Evolutionary conservation across 2,329 filamentous ascomycete species (phyloP), one percentile per base, ranked within the genome.

Genomic region (Cercospora sp.): DNA sequence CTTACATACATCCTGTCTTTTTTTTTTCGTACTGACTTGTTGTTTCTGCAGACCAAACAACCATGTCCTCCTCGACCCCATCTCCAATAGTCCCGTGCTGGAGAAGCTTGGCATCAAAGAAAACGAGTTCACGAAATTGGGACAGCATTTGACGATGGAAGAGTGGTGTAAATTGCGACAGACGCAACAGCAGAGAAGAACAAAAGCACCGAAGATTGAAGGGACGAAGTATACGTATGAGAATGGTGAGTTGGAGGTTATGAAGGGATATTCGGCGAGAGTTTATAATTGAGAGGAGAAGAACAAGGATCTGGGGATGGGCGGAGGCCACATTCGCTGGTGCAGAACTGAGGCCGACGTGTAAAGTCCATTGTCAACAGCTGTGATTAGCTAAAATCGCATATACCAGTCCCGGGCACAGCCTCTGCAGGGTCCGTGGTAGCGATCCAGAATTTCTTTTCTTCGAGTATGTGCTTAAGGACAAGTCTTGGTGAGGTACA

Each of bases 81-180:
- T 85, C 55, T 74, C 76, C 28, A 76, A 81, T 65, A 78, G 74
- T 53, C 78, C 78, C 1, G 72, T 81, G 9, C 66, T 81, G 59
- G 69, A 80, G 57, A 70, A 74, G 45, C 70, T 77, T 16, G 79
- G 79, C 0, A 71, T 81, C 7, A 75, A 72, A 66, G 66, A 70
- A 5, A 77, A 77, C 59, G 70, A 72, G 2, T 76, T 77, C 49
- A 77, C 76, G 1, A 69, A 71, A 37, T 57, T 77, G 5, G 73
- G 71, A 69, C 78, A 81, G 71, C 76, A 80, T 51, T 75, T 84
- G 6, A 83, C 81, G 2, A 81, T 83, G 79, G 81, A 81, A 64
- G 74, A 83, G 66, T 83, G 81, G 81, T 81, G 82, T 7, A 80
- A 77, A 66, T 78, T 71, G 1, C 67, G 73, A 2, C 74, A 76